phyloP scores from a whole-genome alignment of 2,329 filamentous ascomycete genomes.

The Cladosporium sp. region DNA sequence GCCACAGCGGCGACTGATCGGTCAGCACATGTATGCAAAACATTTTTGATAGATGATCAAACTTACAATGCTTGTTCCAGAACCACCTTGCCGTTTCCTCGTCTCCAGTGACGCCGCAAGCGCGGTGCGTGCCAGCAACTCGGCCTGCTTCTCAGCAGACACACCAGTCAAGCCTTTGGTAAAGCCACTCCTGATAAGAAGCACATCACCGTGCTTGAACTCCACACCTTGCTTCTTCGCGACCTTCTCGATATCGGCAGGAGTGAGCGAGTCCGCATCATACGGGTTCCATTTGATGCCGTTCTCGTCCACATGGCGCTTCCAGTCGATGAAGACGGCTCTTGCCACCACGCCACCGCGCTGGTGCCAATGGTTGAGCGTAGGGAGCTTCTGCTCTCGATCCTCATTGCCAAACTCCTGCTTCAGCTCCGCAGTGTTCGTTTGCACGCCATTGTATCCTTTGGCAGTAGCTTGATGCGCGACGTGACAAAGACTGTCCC shows the following conservation, averaged over 20 bases:
- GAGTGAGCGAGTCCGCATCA: constrained; percentile 43
- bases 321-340: constrained; percentile 56
- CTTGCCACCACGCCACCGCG: constrained; percentile 52
- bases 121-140: constrained; percentile 34
- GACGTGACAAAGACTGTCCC: constrained; percentile 44
- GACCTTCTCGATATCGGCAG: constrained; percentile 41
- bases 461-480: constrained; percentile 37
- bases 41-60: neutral
- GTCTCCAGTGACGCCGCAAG: constrained; percentile 43
- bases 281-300: constrained; percentile 54
- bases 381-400: constrained; percentile 26
- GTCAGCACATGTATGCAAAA: neutral
- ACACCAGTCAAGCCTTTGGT: constrained; percentile 41
- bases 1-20: constrained; percentile 48
- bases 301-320: constrained; percentile 53
- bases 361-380: constrained; percentile 45
- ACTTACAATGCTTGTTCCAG: constrained; percentile 48
- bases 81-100: constrained; percentile 52
- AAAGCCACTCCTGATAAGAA: constrained; percentile 54
- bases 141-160: constrained; percentile 34
- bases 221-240: constrained; percentile 41
- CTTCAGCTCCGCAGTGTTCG: constrained; percentile 23
- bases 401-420: constrained; percentile 27
- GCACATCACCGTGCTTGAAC: constrained; percentile 51
- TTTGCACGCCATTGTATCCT: constrained; percentile 50